phyloP scores from a whole-genome alignment of 2,329 filamentous ascomycete species.

The Amylocarpus encephaloides region DNA sequence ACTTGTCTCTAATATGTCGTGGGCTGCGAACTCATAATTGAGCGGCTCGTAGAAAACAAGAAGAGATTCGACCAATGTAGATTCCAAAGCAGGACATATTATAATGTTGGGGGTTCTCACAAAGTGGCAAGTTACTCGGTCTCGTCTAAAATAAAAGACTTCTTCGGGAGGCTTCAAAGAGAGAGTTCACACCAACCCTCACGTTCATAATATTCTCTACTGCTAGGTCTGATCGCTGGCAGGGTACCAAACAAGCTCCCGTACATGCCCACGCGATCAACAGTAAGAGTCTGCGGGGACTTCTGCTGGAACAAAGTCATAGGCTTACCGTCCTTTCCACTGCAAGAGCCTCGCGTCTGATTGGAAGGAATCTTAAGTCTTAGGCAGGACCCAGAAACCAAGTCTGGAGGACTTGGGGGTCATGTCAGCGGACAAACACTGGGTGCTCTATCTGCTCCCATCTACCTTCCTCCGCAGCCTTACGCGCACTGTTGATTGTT shows the following conservation, averaged over 20 bases:
- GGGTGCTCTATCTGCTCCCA: conserved; percentile 14
- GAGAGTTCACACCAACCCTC: background rate
- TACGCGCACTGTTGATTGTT: conserved; percentile 19
- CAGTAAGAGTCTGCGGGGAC: conserved; percentile 6
- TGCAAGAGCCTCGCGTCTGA: background rate
- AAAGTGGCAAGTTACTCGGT: too few relatives aligned
- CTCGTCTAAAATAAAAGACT: too few relatives aligned
- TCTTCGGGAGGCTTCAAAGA: too few relatives aligned
- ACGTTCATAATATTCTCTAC: background rate
- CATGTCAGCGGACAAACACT: conserved; percentile 16
- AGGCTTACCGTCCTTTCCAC: conserved; percentile 6
- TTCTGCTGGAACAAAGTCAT: conserved; percentile 8
- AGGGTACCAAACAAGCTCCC: conserved; percentile 7
- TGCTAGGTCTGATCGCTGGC: background rate
- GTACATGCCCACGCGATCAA: conserved; percentile 16
- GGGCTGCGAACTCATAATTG: too few relatives aligned
- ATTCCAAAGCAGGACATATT: too few relatives aligned
- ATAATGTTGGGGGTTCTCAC: too few relatives aligned
- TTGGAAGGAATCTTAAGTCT: background rate
- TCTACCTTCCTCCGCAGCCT: conserved; percentile 10
- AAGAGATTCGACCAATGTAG: too few relatives aligned
- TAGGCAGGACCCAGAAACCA: background rate
- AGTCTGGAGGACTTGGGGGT: conserved; percentile 6
- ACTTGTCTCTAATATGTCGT: too few relatives aligned
- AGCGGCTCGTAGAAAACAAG: too few relatives aligned